These are phyloP conservation scores for Teunomyces gatunensis DNA, from an alignment of 805 yeast species.

Conservation along the genomic window DNA sequence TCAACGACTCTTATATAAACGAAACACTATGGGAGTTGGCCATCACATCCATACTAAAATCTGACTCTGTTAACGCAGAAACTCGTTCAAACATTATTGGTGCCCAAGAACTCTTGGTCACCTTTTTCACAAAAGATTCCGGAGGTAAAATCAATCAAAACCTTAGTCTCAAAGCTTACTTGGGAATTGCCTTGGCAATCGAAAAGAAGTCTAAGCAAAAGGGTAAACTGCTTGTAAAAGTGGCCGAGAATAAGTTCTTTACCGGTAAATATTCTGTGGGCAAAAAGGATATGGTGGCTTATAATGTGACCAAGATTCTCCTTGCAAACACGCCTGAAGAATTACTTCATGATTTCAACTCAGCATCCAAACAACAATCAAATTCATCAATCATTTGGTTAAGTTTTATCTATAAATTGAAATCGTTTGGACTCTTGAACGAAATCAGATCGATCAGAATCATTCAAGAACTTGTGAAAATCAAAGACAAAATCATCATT, in stretches of 20 bases:
- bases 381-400: constrained; percentile 34
- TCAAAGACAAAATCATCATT: constrained; percentile 21
- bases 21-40: constrained; percentile 28
- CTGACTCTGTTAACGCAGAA: neutral
- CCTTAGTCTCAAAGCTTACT: constrained; percentile 28
- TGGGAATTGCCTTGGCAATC: constrained; percentile 37
- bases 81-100: constrained; percentile 15
- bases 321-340: constrained; percentile 35
- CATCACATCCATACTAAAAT: constrained; percentile 7
- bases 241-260: constrained; percentile 25
- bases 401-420: constrained; percentile 30
- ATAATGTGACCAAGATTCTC: constrained; percentile 23
- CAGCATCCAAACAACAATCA: constrained; percentile 19
- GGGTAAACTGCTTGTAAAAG: constrained; percentile 24
- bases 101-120: constrained; percentile 30
- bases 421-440: constrained; percentile 32
- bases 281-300: constrained; percentile 20
- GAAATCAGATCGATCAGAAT: constrained; percentile 25
- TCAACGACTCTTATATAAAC: constrained; percentile 17
- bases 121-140: constrained; percentile 10
- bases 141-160: constrained; percentile 10
- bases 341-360: constrained; percentile 33
- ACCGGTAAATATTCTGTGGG: constrained; percentile 5
- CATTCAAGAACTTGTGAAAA: constrained; percentile 21
- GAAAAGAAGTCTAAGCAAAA: constrained; percentile 20